Evolutionary conservation across 2,329 filamentous ascomycete species (phyloP), one percentile per base, ranked within the genome.

Genomic region (Arachnopeziza araneosa): DNA sequence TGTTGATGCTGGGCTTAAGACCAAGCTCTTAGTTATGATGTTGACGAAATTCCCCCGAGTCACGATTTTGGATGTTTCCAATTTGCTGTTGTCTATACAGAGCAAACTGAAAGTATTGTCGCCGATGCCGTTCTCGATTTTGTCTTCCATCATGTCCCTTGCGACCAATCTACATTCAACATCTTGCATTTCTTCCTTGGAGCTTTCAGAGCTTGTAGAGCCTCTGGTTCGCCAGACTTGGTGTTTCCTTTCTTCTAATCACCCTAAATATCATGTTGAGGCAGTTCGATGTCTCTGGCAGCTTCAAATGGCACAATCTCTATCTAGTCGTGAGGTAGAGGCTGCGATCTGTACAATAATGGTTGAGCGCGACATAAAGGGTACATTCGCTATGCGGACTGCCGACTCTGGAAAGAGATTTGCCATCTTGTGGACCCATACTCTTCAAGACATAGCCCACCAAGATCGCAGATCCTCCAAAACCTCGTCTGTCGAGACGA

Each of bases 221-320:
- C 80, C 83, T 26, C 76, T 98, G 23, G 86, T 95, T 19, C 79
- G 79, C 1, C 83, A 87, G 59, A 81, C 93, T 0, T 99, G 95
- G 95, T 74, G 78, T 5, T 91, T 90, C 69, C 76, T 99, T 49
- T 90, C 91, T 0, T 87, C 90, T n/a, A 81, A 86, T 14, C 87
- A 88, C 63, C 92, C 93, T 0, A 96, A 96, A 71, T 96, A 93
- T 66, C 95, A 98, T 70, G 93, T 99, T 32, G 96, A 99, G 76
- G 88, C 92, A 21, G 90, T 96, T 9, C 86, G 90, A 60, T 88
- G 86, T 66, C 77, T 99, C 49, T 96, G 95, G 90, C 86, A 91
- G 65, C 77, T 99, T 56, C 92, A 98, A 67, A 83, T 81, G 24
- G 82, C 86, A 0, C 81, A 96, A 14, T 83, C 87, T 1, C 77